Conservation (phyloP, 495 filamentous ascomycete genomes). For the Hypoxylon subgilvum region DNA sequence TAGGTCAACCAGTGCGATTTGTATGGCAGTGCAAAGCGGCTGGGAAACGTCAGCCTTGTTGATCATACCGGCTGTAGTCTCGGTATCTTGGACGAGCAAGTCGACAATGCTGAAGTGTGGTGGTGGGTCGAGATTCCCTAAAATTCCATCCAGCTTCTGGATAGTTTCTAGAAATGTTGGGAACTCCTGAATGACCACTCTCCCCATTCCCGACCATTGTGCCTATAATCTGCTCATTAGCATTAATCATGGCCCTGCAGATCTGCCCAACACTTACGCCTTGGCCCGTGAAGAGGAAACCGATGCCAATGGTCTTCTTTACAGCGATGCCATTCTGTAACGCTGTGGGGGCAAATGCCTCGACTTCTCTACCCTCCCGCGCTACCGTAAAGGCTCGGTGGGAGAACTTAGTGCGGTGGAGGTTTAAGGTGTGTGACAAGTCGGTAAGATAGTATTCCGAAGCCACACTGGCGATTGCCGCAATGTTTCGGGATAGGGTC, state of each 20-base stretch:
- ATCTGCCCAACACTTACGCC: conserved; percentile 36
- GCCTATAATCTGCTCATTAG: conserved; percentile 22
- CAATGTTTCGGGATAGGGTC: conserved; percentile 42
- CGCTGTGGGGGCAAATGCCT: conserved; percentile 15
- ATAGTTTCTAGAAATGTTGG: conserved; percentile 26
- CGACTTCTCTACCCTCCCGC: conserved; percentile 11
- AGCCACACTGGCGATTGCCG: conserved; percentile 36
- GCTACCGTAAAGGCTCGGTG: conserved; percentile 40
- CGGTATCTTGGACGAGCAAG: conserved; percentile 35
- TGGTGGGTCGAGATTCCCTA: conserved; percentile 22
- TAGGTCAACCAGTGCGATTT: conserved; percentile 61
- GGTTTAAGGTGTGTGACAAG: conserved; percentile 46
- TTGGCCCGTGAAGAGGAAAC: conserved; percentile 53
- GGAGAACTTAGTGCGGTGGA: conserved; percentile 37
- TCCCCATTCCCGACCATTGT: conserved; percentile 59
- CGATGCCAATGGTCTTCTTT: conserved; percentile 40
- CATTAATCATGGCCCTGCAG: background rate
- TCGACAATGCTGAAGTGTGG: conserved; percentile 26
- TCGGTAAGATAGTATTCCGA: conserved; percentile 40
- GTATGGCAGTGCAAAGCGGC: conserved; percentile 55
- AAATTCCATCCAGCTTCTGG: conserved; percentile 24
- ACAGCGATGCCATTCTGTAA: conserved; percentile 10
- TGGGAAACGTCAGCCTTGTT: conserved; percentile 48
- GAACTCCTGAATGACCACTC: conserved; percentile 36
- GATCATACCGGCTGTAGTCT: conserved; percentile 32